Evolutionary conservation across 2,329 filamentous ascomycete genomes (phyloP).

Genomic region (Hypoxylon sp.): DNA sequence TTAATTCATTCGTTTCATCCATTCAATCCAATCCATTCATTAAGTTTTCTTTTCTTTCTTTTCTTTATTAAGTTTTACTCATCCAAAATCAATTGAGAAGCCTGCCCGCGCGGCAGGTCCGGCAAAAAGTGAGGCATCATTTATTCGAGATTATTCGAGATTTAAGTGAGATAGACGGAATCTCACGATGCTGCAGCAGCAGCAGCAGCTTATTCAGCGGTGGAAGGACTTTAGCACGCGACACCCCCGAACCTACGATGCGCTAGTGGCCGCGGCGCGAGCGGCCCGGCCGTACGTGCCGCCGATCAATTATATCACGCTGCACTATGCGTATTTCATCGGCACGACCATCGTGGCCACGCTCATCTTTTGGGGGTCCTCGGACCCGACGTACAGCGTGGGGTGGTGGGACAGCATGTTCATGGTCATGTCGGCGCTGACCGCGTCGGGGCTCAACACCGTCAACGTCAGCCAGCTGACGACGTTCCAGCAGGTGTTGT

Average conservation of each 20-base stretch:
- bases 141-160: neutral
- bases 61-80: neutral
- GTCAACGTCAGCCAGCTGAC: conserved; percentile 73
- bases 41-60: neutral
- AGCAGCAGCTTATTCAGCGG: conserved; percentile 34
- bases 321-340: conserved; percentile 77
- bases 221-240: conserved; percentile 37
- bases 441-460: conserved; percentile 75
- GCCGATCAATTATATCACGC: conserved; percentile 69
- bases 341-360: conserved; percentile 65
- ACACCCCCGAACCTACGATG: conserved; percentile 36
- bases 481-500: conserved; percentile 74
- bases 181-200: conserved; percentile 32
- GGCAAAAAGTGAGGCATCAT: neutral
- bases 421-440: conserved; percentile 74
- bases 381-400: conserved; percentile 63
- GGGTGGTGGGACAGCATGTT: conserved; percentile 75
- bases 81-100: neutral
- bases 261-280: conserved; percentile 12
- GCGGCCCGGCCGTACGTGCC: conserved; percentile 50
- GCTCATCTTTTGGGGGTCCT: conserved; percentile 70
- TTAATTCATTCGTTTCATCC: conserved; percentile 1
- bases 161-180: neutral
- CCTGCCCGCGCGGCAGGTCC: neutral
- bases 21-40: conserved; percentile 5